These are phyloP conservation scores for Aspergillus viridinutans DNA, from an alignment of 2,329 filamentous ascomycete genomes.

Conservation along the genomic window DNA sequence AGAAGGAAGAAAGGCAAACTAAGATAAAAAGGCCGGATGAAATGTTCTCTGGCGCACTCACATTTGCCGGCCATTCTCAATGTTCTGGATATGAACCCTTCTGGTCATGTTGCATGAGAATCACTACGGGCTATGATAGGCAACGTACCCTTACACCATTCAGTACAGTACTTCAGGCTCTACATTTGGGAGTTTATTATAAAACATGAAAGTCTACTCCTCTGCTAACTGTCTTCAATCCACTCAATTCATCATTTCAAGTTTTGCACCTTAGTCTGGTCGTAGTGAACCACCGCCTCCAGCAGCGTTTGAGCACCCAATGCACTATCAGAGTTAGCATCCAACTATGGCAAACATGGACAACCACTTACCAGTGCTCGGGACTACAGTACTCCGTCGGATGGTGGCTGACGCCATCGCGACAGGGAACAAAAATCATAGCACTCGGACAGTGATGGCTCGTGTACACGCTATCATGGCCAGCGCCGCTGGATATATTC, in stretches of 20 bases:
- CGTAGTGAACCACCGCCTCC: conserved; percentile 42
- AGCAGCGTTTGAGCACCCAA: conserved; percentile 44
- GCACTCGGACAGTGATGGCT: conserved; percentile 53
- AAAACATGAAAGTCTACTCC: neutral
- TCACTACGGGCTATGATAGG: neutral
- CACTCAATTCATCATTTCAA: neutral
- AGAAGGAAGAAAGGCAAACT: neutral
- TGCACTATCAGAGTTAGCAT: conserved; percentile 14
- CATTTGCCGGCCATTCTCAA: neutral
- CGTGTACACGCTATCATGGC: conserved; percentile 57
- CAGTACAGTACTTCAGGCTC: neutral
- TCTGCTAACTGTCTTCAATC: conserved; percentile 1
- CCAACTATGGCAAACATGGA: neutral
- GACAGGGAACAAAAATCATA: conserved; percentile 62
- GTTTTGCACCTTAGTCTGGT: conserved; percentile 7
- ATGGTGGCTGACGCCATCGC: conserved; percentile 56
- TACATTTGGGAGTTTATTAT: neutral
- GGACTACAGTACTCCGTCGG: conserved; percentile 55
- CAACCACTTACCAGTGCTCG: conserved; percentile 33
- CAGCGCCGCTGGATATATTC: conserved; percentile 54
- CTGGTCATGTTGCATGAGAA: neutral
- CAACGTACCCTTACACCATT: neutral
- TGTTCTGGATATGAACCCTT: neutral
- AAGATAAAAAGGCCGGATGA: neutral
- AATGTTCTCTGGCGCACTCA: neutral